Conservation (phyloP, 2,329 filamentous ascomycete genomes). For the Penicillium palitans region DNA sequence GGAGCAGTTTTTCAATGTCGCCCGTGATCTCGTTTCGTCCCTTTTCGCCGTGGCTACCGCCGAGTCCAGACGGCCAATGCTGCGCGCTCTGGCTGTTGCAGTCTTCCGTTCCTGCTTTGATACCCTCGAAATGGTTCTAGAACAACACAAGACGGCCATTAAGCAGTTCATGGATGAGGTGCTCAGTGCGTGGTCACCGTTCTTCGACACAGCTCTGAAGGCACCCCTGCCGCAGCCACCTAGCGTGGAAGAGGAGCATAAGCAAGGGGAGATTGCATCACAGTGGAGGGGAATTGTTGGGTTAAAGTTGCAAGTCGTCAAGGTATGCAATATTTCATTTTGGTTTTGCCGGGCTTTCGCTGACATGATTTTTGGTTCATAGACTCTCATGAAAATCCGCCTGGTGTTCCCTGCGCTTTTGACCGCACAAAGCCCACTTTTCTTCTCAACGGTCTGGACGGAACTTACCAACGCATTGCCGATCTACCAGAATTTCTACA, state of each 20-base stretch:
- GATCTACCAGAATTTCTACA: conserved; percentile 79
- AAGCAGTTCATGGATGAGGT: conserved; percentile 87
- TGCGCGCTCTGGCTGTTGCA: conserved; percentile 82
- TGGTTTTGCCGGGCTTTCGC: conserved; percentile 1
- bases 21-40: conserved; percentile 77
- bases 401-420: conserved; percentile 79
- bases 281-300: conserved; percentile 79
- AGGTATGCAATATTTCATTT: conserved; percentile 47
- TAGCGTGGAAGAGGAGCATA: conserved; percentile 58
- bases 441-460: conserved; percentile 87
- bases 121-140: conserved; percentile 93
- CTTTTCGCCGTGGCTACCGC: conserved; percentile 81
- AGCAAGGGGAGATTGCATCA: conserved; percentile 57
- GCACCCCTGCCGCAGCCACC: conserved; percentile 65
- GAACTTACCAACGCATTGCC: conserved; percentile 74
- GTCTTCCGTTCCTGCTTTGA: conserved; percentile 93
- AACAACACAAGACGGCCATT: conserved; percentile 83
- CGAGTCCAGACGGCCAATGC: conserved; percentile 68
- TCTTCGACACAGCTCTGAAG: conserved; percentile 80
- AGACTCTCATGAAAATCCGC: conserved; percentile 87
- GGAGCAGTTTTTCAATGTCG: conserved; percentile 90
- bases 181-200: conserved; percentile 80
- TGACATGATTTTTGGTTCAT: conserved; percentile 17
- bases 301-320: conserved; percentile 90
- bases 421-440: conserved; percentile 74